Base-by-base conservation (phyloP, 176 grass and related monocot species). In the Oryza nivara region DNA sequence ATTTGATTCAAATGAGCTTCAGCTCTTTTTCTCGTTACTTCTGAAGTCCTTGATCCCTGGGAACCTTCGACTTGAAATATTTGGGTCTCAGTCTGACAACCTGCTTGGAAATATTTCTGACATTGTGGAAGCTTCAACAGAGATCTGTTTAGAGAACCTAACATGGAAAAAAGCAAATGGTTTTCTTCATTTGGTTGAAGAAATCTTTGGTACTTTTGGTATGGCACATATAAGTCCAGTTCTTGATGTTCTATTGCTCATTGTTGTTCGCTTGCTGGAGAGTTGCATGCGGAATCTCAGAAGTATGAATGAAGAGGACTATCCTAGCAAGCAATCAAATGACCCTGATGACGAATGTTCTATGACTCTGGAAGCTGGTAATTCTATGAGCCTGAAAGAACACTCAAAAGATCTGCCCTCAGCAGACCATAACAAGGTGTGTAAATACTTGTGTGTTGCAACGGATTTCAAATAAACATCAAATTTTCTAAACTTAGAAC, bases 171-270 rank as follows among this genome's bases (percentile, higher is more conserved):
- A 86, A 69, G 87, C 73, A 83, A 90, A 88, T 81, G 96, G 96
- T 60, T 95, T 98, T 79, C 68, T 98, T 68, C 96, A 95, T 92
- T 82, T 98, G 73, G 65, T 98, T 58, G 91, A 98, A 75, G 91
- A 95, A 77, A 88, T 98, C 30, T 81, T 98, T 72, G 43, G 47
- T 78, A 93, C 83, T 54, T 98, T 98, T 90, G 96, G 93, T 87
- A 83, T 92, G 76, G 49, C 77, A 74, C 96, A 87, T 73, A 87
- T 98, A 32, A 88, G 82, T 79, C 85, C 87, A 63, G 92, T 89
- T 86, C 91, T 98, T 79, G 86, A 90, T 88, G 68, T 66, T 87
- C 67, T 98, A 49, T 68, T 98, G 75, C 90, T 90, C 72, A 88
- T 98, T 93, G 83, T 93, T 85, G 93, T 84, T 81, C 77, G 78